These are phyloP conservation scores for Aspergillus pseudotamarii DNA, from an alignment of 2,329 filamentous ascomycete species.

Conservation along the genomic window DNA sequence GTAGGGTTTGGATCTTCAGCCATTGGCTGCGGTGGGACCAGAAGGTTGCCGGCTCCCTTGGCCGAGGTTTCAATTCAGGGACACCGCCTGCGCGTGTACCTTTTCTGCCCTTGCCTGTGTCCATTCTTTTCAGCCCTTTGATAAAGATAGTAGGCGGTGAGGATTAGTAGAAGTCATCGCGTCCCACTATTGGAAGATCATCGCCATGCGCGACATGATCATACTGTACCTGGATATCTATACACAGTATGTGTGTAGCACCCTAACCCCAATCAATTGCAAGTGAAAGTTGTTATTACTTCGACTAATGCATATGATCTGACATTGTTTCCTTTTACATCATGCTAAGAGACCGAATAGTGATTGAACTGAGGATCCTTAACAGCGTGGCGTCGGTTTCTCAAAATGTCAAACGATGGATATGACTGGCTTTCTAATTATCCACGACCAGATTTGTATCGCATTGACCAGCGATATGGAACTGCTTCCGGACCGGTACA, in stretches of 20 bases:
- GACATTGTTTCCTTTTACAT: neutral
- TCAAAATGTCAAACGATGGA: slow-evolving; percentile 23
- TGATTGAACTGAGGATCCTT: neutral
- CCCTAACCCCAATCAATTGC: neutral
- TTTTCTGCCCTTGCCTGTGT: neutral
- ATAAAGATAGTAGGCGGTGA: neutral
- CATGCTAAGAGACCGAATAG: neutral
- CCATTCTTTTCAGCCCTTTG: too few species aligned
- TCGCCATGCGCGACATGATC: neutral
- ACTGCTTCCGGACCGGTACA: neutral
- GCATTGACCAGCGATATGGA: slow-evolving; percentile 1
- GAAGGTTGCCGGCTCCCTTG: neutral
- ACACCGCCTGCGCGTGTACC: slow-evolving; percentile 8
- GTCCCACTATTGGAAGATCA: neutral
- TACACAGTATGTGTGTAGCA: too few species aligned
- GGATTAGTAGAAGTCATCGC: neutral
- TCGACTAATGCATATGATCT: neutral
- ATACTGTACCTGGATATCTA: neutral
- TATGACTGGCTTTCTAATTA: slow-evolving; percentile 23
- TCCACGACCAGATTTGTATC: slow-evolving; percentile 8
- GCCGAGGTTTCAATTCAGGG: too few species aligned
- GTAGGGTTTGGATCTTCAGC: slow-evolving; percentile 21
- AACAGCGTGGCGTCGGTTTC: neutral
- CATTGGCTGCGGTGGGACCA: slow-evolving; percentile 18
- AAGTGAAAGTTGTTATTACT: too few species aligned